These are phyloP conservation scores for Lactarius indigo DNA, from an alignment of 768 basidiomycete genomes.

Conservation along the genomic window DNA sequence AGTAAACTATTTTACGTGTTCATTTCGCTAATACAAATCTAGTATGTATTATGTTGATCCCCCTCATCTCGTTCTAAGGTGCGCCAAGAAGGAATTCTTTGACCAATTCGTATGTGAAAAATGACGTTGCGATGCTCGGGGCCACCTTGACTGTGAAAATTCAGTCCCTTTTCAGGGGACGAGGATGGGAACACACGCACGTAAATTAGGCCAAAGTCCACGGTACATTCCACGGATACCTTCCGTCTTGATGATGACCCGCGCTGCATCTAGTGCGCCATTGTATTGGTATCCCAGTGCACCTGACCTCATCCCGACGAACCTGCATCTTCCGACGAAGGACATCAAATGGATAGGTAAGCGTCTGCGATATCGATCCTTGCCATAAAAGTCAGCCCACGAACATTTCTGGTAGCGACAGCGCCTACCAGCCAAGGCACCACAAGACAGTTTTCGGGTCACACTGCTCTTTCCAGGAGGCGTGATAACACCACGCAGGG, in stretches of 20 bases:
- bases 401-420: not conserved
- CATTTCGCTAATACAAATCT: constrained; percentile 20
- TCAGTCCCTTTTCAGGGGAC: not conserved
- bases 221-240: constrained; percentile 77
- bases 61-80: constrained; percentile 23
- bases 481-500: constrained; percentile 67
- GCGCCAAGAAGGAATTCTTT: constrained; percentile 45
- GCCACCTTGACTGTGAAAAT: constrained; percentile 73
- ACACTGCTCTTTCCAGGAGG: constrained; percentile 76
- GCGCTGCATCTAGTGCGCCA: constrained; percentile 77
- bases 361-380: constrained; percentile 89
- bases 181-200: constrained; percentile 44
- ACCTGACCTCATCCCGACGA: constrained; percentile 61
- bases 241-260: constrained; percentile 64
- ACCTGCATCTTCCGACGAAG: constrained; percentile 96
- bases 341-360: constrained; percentile 96
- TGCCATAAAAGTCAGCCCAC: constrained; percentile 21
- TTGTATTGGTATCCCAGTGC: constrained; percentile 61
- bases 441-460: constrained; percentile 72
- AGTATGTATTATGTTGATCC: constrained; percentile 9
- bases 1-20: not conserved
- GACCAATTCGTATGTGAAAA: constrained; percentile 77
- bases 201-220: constrained; percentile 84
- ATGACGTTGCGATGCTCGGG: constrained; percentile 83
- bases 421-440: constrained; percentile 74